Percentiles rank a stretch among this genome's conserved stretches.
Evolutionary conservation across 2,329 filamentous ascomycete species (phyloP).

Genomic region (Colletotrichum sojae): DNA sequence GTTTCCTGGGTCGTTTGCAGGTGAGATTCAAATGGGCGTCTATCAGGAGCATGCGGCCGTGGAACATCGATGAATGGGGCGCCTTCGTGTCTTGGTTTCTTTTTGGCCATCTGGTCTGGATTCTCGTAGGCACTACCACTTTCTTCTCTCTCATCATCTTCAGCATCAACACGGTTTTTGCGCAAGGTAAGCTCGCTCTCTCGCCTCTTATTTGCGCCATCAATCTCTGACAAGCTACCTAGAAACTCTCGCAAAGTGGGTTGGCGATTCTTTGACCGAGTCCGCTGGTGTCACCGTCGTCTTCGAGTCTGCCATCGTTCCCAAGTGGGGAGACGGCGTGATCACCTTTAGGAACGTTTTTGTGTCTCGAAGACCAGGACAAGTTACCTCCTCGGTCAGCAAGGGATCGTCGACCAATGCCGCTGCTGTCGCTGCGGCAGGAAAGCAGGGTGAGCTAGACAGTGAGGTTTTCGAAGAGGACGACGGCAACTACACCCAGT

Average conservation of each 20-base stretch:
- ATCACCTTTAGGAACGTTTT: slow-evolving; percentile 98
- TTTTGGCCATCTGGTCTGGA: slow-evolving; percentile 93
- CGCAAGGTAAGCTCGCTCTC: slow-evolving; percentile 75
- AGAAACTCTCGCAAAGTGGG: slow-evolving; percentile 92
- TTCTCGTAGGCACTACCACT: slow-evolving; percentile 96
- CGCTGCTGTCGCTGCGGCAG: slow-evolving; percentile 87
- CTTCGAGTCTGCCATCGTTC: slow-evolving; percentile 97
- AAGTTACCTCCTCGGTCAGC: slow-evolving; percentile 84
- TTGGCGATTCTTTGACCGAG: slow-evolving; percentile 95
- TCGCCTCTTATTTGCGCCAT: neutral
- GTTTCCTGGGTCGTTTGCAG: slow-evolving; percentile 91
- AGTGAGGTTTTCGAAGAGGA: slow-evolving; percentile 71
- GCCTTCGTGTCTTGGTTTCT: slow-evolving; percentile 96
- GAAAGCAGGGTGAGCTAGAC: slow-evolving; percentile 67
- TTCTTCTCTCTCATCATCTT: slow-evolving; percentile 95
- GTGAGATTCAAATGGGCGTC: slow-evolving; percentile 98
- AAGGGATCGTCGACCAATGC: slow-evolving; percentile 91
- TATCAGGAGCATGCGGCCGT: slow-evolving; percentile 92
- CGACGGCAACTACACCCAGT: slow-evolving; percentile 97
- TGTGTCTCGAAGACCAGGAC: slow-evolving; percentile 90
- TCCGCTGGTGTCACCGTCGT: slow-evolving; percentile 94
- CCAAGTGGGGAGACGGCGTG: slow-evolving; percentile 94
- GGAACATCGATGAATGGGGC: slow-evolving; percentile 96
- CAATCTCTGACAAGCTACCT: slow-evolving; percentile 47
- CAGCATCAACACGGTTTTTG: slow-evolving; percentile 95